phyloP scores from a whole-genome alignment of 176 grass and related monocot genomes.

The Sorghum bicolor region Sorghum_bicolor_NCBIv3 NC_012879.2:6675001-6675500 shows the following conservation, averaged over 20 bases:
- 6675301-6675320: too few species aligned
- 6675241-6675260: neutral
- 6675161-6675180: neutral
- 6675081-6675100: conserved; percentile 12
- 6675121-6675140: neutral
- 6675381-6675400: neutral
- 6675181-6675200: neutral
- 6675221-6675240: neutral
- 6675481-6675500: neutral
- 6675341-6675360: neutral
- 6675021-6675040: conserved; percentile 23
- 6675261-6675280: neutral
- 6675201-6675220: neutral
- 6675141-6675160: neutral
- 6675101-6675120: conserved; percentile 3
- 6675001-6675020: conserved; percentile 14
- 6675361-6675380: neutral
- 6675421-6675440: neutral
- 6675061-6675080: conserved; percentile 26
- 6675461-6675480: neutral
- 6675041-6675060: conserved; percentile 31
- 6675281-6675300: neutral
- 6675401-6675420: neutral
- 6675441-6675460: neutral
- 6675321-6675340: too few species aligned